Evolutionary conservation across 2,329 filamentous ascomycete species (phyloP), one percentile per base, ranked within the genome.

Genomic region (Arthrobotrys musiformis): DNA sequence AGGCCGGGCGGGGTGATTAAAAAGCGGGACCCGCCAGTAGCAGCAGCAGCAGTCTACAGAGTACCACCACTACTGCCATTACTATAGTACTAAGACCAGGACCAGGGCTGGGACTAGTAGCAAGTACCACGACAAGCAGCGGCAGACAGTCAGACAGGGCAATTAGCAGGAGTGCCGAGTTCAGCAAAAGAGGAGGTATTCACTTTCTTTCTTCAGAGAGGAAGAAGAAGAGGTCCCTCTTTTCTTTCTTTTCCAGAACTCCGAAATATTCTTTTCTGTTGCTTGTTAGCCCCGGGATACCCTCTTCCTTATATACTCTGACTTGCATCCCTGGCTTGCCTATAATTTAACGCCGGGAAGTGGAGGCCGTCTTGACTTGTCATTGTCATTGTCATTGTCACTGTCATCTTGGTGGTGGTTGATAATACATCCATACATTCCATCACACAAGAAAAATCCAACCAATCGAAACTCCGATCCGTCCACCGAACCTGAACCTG

Each of bases 1-100:
- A 70, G 73, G 42, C 35, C 73, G 73, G 66, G 73, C 73, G 73
- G 73, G 73, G 73, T 77, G 73, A 77, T 77, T 56, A 70, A 70
- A 70, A 70, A 77, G 73, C 73, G 73, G 73, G 73, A 77, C 46
- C 56, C 56, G 68, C 68, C 64, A 70, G 42, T 56, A 61, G 37
- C 13, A 61, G 26, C 9, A 46, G 42, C 42, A 46, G 30, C 30
- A 35, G 11, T 35, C 11, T 5, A 11, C 30, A 35, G 30, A 35
- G 30, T 35, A n/a, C n/a, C n/a, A n/a, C n/a, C n/a, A n/a, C n/a
- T n/a, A n/a, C n/a, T n/a, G n/a, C n/a, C n/a, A n/a, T n/a, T n/a
- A n/a, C n/a, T n/a, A n/a, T n/a, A n/a, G n/a, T n/a, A n/a, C n/a
- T n/a, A n/a, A n/a, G n/a, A n/a, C n/a, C n/a, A n/a, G n/a, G n/a